A percentile compares a stretch with the other conserved stretches of the same genome.
phyloP scores from a whole-genome alignment of 169 alveolate genomes.

The Amoebophrya sp. region DNA sequence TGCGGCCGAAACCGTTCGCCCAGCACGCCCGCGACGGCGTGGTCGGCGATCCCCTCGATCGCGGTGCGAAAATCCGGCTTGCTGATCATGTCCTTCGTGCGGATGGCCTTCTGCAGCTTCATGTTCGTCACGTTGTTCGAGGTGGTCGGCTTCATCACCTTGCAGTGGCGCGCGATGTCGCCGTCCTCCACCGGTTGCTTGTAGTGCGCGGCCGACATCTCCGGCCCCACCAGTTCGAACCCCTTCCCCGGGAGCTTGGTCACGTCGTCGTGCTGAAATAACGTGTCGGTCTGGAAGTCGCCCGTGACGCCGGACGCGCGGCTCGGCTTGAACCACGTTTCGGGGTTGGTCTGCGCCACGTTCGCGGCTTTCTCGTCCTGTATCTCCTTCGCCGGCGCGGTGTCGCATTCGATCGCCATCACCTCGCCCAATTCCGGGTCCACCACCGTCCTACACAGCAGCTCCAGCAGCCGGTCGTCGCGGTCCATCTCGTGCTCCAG shows the following conservation, averaged over 20 bases:
- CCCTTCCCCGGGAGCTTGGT: no score
- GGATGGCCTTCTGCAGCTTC: not conserved
- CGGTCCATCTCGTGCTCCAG: conserved; percentile 2
- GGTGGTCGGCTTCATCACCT: not conserved
- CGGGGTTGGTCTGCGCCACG: no score
- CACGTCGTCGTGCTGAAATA: no score
- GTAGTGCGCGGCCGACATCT: no score
- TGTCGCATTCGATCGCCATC: not conserved
- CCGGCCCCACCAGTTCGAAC: no score
- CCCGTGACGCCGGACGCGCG: no score
- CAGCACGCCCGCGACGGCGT: not conserved
- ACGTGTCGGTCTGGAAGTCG: no score
- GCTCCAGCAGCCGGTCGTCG: not conserved
- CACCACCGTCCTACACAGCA: not conserved
- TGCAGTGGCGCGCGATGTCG: not conserved
- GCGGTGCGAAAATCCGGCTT: not conserved
- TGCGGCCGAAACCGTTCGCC: not conserved
- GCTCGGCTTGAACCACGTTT: no score
- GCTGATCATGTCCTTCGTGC: not conserved
- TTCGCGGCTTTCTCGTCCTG: no score
- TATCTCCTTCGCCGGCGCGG: no score
- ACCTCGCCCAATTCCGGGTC: not conserved
- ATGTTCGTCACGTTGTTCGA: not conserved
- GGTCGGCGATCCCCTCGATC: not conserved
- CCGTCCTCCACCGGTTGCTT: not conserved